These are phyloP conservation scores for Sorghum bicolor DNA, from an alignment of 176 grass and related monocot genomes.

Conservation along the genomic window DNA sequence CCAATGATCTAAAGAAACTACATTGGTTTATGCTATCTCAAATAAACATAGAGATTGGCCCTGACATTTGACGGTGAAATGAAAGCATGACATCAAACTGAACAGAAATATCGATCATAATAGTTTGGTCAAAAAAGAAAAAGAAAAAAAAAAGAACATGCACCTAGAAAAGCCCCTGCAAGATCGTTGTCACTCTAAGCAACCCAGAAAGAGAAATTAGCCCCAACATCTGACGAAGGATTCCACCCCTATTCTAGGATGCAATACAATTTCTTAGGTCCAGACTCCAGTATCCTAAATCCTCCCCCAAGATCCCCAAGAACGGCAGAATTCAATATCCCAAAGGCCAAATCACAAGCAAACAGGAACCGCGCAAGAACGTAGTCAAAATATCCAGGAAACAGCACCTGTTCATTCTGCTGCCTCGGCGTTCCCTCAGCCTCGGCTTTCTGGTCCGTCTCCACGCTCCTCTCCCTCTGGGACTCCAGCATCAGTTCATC, in stretches of 20 bases:
- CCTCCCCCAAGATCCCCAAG: not conserved
- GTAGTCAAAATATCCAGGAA: not conserved
- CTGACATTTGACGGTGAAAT: not conserved
- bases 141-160: too few species aligned
- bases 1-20: not conserved
- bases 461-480: not conserved
- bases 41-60: not conserved
- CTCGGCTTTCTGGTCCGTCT: not conserved
- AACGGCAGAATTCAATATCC: not conserved
- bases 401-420: not conserved
- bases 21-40: not conserved
- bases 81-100: not conserved
- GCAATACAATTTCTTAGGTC: not conserved
- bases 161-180: not conserved
- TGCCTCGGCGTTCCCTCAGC: not conserved
- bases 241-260: not conserved
- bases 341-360: not conserved
- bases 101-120: not conserved
- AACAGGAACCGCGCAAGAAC: conserved; percentile 3
- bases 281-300: not conserved
- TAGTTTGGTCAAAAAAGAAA: too few species aligned
- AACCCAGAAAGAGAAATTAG: not conserved
- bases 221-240: not conserved
- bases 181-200: not conserved
- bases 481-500: not conserved